Evolutionary conservation across 192 early-diverging fungal genomes (phyloP), one percentile per base, ranked within the genome.

Genomic region (Podila clonocystis): DNA sequence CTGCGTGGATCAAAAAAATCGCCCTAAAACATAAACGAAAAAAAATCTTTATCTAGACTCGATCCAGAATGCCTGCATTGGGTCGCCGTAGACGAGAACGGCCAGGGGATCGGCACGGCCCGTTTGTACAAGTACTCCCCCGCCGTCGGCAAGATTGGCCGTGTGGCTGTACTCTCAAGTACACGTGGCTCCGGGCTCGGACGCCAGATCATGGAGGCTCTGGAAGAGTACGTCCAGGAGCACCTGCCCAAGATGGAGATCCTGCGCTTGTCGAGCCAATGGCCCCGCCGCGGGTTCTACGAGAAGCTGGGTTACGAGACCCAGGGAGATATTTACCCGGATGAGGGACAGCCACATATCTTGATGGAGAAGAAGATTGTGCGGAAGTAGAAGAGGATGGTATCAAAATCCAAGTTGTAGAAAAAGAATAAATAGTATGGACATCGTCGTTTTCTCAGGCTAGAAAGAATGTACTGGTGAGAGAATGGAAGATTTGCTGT

Each of bases 261-360:
- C 2, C 17, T 80, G 30, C 55, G 24, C 0, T 9, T 80, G 17
- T 80, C 77, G 2, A 80, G 77, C 28, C 77, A 80, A 66, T 31
- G 55, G 22, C 77, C 77, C 26, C 67, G 77, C 26, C 50, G 48
- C 17, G 77, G 77, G 22, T 80, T 80, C 24, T 80, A 80, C 48
- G 77, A 72, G 29, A 80, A 80, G 38, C 13, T 80, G 24, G 77
- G 70, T 2, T 80, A 65, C 58, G 36, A 52, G 0, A 41, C 66
- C 13, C 15, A 58, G 6, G 77, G 77, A 19, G 77, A 80, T 33
- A 31, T 65, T 12, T 80, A 80, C 52, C 62, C 34, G 0, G 77
- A 80, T 19, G 77, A 80, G 22, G 77, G 77, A 17, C 77, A 80
- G 31, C 77, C 77, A 1, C 77, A 80, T 34, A 71, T 80, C 29